Conservation (phyloP, 345 rosid species). For the Ceriops decandra region DNA sequence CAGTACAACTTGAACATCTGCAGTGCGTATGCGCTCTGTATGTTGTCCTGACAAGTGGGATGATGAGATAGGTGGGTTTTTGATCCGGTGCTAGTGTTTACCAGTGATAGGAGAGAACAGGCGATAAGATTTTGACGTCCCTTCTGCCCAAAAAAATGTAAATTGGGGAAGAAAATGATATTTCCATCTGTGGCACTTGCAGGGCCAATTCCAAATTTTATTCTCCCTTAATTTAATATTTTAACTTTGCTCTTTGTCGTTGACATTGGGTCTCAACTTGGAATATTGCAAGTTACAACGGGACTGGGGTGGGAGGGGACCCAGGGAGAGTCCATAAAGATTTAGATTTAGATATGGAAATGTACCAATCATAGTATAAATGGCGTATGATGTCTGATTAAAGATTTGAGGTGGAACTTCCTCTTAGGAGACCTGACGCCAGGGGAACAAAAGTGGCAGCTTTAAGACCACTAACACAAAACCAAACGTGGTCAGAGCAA, state of each 20-base stretch:
- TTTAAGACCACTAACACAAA: conserved; percentile 6
- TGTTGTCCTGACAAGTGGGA: conserved; percentile 12
- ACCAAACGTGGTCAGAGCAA: background rate
- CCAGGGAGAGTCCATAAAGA: background rate
- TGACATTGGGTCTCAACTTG: too few species aligned
- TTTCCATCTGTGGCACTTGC: conserved; percentile 2
- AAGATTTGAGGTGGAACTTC: conserved; percentile 7
- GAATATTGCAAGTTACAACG: background rate
- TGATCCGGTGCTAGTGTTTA: background rate
- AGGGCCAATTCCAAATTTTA: too few species aligned
- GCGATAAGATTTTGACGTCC: conserved; percentile 23
- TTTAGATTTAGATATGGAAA: background rate
- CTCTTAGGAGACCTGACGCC: conserved; percentile 6
- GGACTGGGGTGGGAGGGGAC: background rate
- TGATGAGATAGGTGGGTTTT: conserved; percentile 21
- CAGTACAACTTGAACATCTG: conserved; percentile 18
- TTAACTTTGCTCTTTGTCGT: too few species aligned
- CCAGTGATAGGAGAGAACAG: background rate
- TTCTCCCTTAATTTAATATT: too few species aligned
- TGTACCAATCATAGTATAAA: conserved; percentile 12
- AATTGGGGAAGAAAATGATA: conserved; percentile 15
- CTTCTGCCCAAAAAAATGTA: background rate
- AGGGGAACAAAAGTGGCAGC: conserved; percentile 7
- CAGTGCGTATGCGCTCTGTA: conserved; percentile 22
- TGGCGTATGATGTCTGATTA: background rate